These are phyloP conservation scores for Paracorniculantispora psalliotae DNA, from an alignment of 2,329 filamentous ascomycete species.

Conservation along the genomic window DNA sequence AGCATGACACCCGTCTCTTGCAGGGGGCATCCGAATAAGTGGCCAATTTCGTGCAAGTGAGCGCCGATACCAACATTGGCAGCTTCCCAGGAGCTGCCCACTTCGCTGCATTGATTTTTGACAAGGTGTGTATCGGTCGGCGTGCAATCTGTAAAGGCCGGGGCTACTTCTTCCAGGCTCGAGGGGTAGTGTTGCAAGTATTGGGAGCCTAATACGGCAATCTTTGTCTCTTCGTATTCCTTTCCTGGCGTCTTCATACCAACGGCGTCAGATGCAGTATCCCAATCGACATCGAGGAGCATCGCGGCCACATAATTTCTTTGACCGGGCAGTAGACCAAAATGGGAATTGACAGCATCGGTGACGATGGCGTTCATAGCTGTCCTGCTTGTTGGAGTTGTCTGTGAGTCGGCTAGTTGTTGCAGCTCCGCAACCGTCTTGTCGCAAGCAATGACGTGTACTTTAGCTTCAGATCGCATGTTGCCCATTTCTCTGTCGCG, in stretches of 20 bases:
- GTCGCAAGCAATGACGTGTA: constrained; percentile 78
- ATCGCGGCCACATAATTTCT: constrained; percentile 85
- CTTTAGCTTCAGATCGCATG: constrained; percentile 85
- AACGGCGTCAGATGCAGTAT: constrained; percentile 60
- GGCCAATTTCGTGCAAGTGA: constrained; percentile 86
- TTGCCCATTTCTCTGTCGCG: constrained; percentile 65
- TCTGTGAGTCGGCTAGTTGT: constrained; percentile 72
- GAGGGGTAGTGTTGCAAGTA: constrained; percentile 86
- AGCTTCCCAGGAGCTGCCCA: constrained; percentile 91
- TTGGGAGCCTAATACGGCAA: constrained; percentile 91
- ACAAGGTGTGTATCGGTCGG: constrained; percentile 75
- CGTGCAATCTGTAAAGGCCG: constrained; percentile 86
- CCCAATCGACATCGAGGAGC: constrained; percentile 86
- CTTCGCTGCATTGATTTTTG: constrained; percentile 81
- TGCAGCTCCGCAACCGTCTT: constrained; percentile 82
- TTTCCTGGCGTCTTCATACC: constrained; percentile 84
- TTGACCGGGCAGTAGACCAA: constrained; percentile 68
- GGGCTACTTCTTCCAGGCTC: constrained; percentile 82
- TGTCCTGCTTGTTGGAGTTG: constrained; percentile 63
- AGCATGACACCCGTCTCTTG: constrained; percentile 91
- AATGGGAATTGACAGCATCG: constrained; percentile 73
- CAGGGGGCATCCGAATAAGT: constrained; percentile 84
- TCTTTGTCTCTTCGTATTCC: constrained; percentile 63
- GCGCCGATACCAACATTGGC: constrained; percentile 91
- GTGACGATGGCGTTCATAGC: constrained; percentile 73